Evolutionary conservation across 805 yeast species (phyloP), one percentile per base, ranked within the genome.

Genomic region (Torulaspora franciscae): DNA sequence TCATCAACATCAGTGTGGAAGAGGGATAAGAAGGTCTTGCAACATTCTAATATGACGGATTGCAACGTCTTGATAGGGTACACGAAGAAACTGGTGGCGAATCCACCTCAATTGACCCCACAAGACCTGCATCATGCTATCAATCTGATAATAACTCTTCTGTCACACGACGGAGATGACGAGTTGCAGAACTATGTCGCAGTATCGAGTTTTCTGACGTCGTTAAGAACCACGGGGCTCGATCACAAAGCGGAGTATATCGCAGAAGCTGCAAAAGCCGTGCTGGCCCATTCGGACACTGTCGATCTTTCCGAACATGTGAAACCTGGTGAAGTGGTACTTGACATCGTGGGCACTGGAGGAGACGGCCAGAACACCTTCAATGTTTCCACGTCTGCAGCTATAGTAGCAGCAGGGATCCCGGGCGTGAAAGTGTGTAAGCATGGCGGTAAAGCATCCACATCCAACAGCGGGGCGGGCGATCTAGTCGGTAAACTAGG

Each of bases 291-390:
- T 54, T 80, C 93, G 6, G 75, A 74, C 39, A 54, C 70, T 1
- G 76, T 87, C n/a, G 68, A 73, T 7, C 62, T 72, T 2, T 24
- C 19, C 30, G 25, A 15, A 14, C 32, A 26, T 27, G 26, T 13
- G 24, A 15, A 25, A 8, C 28, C 39, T 7, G 39, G 26, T 7
- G 40, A 37, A 22, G 40, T 48, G 13, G 50, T 56, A 7, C 47
- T 62, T 22, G 99, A 93, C 64, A 86, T 93, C 25, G 99, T 93
- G 5, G 99, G 99, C 1, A 93, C 99, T 0, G 99, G 99, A 23
- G 99, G 99, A 11, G 99, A 93, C 62, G 96, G 96, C 1, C 96
- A 93, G 61, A 84, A 93, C 62, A 93, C 99, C 0, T 93, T 93
- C 70, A 93, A 93, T 56, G 99, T 93, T 2, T 84, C 95, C 11